phyloP scores from a whole-genome alignment of 306 rosid genomes.

The Cicer chorassanicum region DNA sequence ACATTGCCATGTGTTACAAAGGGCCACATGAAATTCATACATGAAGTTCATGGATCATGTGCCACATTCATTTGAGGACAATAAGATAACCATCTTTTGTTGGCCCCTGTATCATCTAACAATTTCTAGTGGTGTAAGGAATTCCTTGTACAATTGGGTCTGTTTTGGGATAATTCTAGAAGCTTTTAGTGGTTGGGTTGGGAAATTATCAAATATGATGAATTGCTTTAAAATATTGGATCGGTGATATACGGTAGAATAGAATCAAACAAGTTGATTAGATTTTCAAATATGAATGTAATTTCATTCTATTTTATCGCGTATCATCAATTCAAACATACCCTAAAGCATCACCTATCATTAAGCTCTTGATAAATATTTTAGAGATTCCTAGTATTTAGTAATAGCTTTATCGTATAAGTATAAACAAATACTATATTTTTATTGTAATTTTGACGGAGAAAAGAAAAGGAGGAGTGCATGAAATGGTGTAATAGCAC shows the following conservation, averaged over 20 bases:
- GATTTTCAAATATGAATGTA: too few species aligned
- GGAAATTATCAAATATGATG: constrained; percentile 26
- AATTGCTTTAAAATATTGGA: constrained; percentile 5
- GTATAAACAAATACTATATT: too few species aligned
- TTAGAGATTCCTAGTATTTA: neutral
- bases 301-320: too few species aligned
- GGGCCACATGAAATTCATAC: constrained; percentile 44
- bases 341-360: neutral
- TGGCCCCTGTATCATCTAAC: constrained; percentile 53
- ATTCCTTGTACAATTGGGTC: constrained; percentile 41
- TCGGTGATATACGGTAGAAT: too few species aligned
- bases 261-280: too few species aligned
- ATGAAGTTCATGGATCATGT: constrained; percentile 37
- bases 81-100: constrained; percentile 14
- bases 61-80: constrained; percentile 43
- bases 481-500: neutral
- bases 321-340: too few species aligned
- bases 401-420: neutral
- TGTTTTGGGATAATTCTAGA: constrained; percentile 30
- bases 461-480: neutral
- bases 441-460: neutral
- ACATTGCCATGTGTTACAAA: constrained; percentile 50
- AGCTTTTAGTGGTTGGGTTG: constrained; percentile 37
- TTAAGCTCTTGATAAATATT: constrained; percentile 14
- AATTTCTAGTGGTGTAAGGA: constrained; percentile 42